Conservation (phyloP, 202 grass and related monocot genomes). For the Panicum virgatum region DNA sequence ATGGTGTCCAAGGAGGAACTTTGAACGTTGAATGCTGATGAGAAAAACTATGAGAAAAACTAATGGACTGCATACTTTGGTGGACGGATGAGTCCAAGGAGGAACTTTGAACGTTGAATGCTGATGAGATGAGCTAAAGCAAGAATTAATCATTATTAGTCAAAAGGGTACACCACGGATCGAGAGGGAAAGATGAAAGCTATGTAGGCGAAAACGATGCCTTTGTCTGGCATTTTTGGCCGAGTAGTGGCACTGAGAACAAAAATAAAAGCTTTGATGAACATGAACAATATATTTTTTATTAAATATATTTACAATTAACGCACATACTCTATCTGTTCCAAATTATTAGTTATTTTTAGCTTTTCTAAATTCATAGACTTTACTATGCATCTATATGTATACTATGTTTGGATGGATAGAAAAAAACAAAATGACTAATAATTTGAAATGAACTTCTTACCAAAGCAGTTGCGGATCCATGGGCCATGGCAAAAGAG, state of each 20-base stretch:
- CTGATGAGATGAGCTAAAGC: not conserved
- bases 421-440: too few relatives aligned
- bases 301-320: too few relatives aligned
- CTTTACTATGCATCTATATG: too few relatives aligned
- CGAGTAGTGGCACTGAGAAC: not conserved
- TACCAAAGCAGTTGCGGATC: not conserved
- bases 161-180: not conserved
- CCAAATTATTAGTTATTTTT: too few relatives aligned
- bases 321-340: too few relatives aligned
- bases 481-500: not conserved
- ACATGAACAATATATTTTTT: too few relatives aligned
- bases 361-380: too few relatives aligned
- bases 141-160: not conserved
- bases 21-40: too few relatives aligned
- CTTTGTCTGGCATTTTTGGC: not conserved
- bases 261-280: too few relatives aligned
- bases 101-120: conserved; percentile 3
- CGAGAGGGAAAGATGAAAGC: not conserved
- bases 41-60: not conserved
- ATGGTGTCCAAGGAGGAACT: too few relatives aligned
- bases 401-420: too few relatives aligned
- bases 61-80: not conserved
- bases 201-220: not conserved
- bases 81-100: not conserved
- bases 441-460: too few relatives aligned